Evolutionary conservation across 495 filamentous ascomycete genomes (phyloP).

Genomic region (Neurospora sp.): DNA sequence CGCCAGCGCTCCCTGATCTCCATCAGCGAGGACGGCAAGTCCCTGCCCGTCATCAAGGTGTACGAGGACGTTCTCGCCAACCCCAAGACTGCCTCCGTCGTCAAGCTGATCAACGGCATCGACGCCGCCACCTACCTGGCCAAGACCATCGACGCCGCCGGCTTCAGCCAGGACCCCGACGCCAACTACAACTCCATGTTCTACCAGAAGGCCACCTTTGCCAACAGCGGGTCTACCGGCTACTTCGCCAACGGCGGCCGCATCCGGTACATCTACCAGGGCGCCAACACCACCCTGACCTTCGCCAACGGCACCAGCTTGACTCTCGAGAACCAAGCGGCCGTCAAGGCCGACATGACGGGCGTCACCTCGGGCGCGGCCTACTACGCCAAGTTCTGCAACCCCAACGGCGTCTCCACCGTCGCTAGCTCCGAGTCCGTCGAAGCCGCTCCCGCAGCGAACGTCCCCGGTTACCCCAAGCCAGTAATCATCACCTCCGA

Average conservation of each 20-base stretch:
- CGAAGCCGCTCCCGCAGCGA: background rate
- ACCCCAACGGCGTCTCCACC: background rate
- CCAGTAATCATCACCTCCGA: constrained; percentile 34
- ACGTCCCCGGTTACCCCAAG: constrained; percentile 38
- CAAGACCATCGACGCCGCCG: constrained; percentile 8
- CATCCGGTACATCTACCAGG: constrained; percentile 8
- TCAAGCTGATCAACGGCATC: constrained; percentile 23
- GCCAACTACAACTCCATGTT: constrained; percentile 24
- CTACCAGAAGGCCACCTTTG: constrained; percentile 4
- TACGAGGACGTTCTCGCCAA: constrained; percentile 6
- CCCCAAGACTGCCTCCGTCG: constrained; percentile 6
- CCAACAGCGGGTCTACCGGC: background rate
- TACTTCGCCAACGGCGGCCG: constrained; percentile 11
- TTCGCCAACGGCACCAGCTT: constrained; percentile 11
- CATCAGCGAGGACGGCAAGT: constrained; percentile 18
- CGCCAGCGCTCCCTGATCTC: constrained; percentile 17
- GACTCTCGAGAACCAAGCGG: constrained; percentile 9
- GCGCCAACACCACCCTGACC: constrained; percentile 16
- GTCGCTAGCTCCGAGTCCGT: background rate
- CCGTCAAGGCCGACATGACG: constrained; percentile 9
- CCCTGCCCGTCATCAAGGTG: constrained; percentile 18
- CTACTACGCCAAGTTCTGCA: constrained; percentile 17
- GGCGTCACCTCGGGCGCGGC: constrained; percentile 4
- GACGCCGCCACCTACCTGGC: constrained; percentile 17
- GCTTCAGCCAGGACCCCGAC: constrained; percentile 21